Evolutionary conservation across 2,329 filamentous ascomycete genomes (phyloP), one percentile per base, ranked within the genome.

Genomic region (Nannizzia gypsea): DNA sequence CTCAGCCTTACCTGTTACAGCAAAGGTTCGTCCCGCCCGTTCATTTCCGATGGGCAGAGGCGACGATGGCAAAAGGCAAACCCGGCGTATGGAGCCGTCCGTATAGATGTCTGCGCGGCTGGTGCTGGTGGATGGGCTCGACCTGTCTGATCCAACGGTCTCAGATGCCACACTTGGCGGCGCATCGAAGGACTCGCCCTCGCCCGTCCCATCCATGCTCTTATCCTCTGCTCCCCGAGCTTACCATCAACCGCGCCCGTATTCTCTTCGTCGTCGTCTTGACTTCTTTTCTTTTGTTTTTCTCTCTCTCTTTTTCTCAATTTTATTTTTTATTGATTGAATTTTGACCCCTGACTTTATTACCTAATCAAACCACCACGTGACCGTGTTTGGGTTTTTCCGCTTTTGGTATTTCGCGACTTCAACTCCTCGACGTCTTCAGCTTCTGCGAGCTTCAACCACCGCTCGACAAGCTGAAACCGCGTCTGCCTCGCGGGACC

Each of bases 301-400:
- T 11, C 17, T 26, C n/a, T 6, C 20, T 26, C 6, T 48, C 13
- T n/a, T 48, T 22, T 22, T 48, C 22, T 22, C 13, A 11, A 26
- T 48, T 8, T 48, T 26, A 24, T 22, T 22, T 22, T 26, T 22
- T 20, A 22, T 20, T 15, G n/a, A n/a, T 13, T 48, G 9, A 8
- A 3, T 2, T 26, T 42, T 42, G 15, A 42, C 52, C 22, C 52
- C 31, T 28, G 13, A 31, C 11, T 11, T 2, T 1, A 17, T 24
- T 56, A 38, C 17, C 22, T 56, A 56, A 56, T 28, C 54, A 56
- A n/a, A n/a, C n/a, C n/a, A 4, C 22, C 54, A 56, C 9, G 48
- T 52, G 48, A 52, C 48, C 8, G 6, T 28, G 22, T 52, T 52
- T 22, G 28, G 6, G 13, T 52, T 52, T 52, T 52, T 31, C 48